A percentile compares a stretch with the other conserved stretches of the same genome.
phyloP scores from a whole-genome alignment of 2,329 filamentous ascomycete species.

The Pestalotiopsis sp. region DNA sequence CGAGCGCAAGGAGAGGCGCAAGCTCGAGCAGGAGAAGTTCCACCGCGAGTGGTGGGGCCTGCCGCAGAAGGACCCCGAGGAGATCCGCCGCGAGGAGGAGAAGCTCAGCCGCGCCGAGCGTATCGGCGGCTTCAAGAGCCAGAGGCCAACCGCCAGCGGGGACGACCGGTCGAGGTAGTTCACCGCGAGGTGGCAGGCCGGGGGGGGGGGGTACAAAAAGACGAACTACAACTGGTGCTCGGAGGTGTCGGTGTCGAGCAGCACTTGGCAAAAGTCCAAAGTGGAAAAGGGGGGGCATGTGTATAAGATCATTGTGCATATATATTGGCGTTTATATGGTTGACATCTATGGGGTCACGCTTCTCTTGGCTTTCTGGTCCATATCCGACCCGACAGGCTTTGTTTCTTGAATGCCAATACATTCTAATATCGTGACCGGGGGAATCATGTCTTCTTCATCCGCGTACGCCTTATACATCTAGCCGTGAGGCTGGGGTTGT shows the following conservation, averaged over 20 bases:
- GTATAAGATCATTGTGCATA: slow-evolving; percentile 7
- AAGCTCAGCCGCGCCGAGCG: slow-evolving; percentile 51
- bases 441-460: background rate
- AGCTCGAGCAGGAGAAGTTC: slow-evolving; percentile 64
- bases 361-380: slow-evolving; percentile 1
- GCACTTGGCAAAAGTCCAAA: background rate
- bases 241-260: background rate
- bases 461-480: too few species aligned
- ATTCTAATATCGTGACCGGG: background rate
- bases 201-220: background rate
- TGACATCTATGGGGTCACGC: background rate
- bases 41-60: slow-evolving; percentile 69
- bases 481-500: too few species aligned
- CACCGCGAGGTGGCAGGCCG: background rate
- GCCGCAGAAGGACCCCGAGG: slow-evolving; percentile 55
- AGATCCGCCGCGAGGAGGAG: slow-evolving; percentile 50
- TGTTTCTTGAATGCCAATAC: background rate
- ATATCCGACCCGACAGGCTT: background rate
- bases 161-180: background rate
- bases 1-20: slow-evolving; percentile 61
- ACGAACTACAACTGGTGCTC: background rate
- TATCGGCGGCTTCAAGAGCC: slow-evolving; percentile 44
- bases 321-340: slow-evolving; percentile 5
- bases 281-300: background rate
- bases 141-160: background rate